Base-by-base conservation (phyloP, 768 basidiomycete genomes). In the Myochromella boudieri region DNA sequence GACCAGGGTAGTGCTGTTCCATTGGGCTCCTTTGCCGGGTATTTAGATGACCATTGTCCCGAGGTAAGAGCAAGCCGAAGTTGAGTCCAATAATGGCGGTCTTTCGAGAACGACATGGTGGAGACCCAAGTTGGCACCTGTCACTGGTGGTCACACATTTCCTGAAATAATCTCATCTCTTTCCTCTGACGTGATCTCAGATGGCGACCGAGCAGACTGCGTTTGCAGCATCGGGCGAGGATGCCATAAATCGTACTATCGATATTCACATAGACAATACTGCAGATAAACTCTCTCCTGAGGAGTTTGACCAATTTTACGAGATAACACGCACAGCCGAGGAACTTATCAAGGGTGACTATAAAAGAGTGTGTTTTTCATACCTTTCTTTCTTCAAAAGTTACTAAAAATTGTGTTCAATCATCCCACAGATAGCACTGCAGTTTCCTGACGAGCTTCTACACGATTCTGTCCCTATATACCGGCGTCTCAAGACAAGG, bases 371-470 rank as follows among this genome's bases (percentile, higher is more conserved):
- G 50, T 47, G 81, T 36, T 24, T 44, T 32, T 8, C 10, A 25
- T 17, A n/a, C 6, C 39, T 22, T 18, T 28, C 25, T 11, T 15
- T n/a, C 18, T 20, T 26, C 18, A 36, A 28, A 26, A 25, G 14
- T 25, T 24, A 10, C 22, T 1, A 29, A 21, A 8, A 24, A 15
- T 26, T 44, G 15, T 46, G 28, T 28, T 41, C 18, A 39, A 28
- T 22, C 18, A 36, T 15, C 14, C 11, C 27, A 20, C 57, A 93
- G 87, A 80, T 94, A 40, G 91, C 91, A 0, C 76, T 99, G 9
- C 97, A 98, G 65, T 97, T 98, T 56, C 95, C 97, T 0, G 97
- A 99, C 63, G 91, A 95, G 61, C 79, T 97, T 17, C 68, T 99
- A 10, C 80, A 80, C 24, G 84, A 89, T 54, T 92, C 92, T 1